A percentile compares a stretch with the other conserved stretches of the same genome.
Evolutionary conservation across 331 rosid genomes (phyloP).

Genomic region (Arachis monticola): DNA sequence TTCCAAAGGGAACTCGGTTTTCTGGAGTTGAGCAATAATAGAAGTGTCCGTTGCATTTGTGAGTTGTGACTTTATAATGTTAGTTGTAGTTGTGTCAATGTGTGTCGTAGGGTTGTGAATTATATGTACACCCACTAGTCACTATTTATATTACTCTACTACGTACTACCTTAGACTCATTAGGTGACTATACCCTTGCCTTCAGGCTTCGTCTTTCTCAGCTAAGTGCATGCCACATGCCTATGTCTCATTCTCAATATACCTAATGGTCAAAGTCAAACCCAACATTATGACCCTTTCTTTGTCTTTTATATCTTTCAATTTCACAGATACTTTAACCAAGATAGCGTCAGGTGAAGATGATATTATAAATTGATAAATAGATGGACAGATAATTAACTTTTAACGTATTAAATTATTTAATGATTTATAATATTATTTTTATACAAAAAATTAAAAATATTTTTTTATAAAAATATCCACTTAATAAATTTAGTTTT

Average conservation of each 20-base stretch:
- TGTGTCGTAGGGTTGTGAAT: constrained; percentile 17
- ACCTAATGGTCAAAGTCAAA: constrained; percentile 34
- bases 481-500: neutral
- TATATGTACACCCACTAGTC: neutral
- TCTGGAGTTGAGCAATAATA: neutral
- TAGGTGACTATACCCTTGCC: neutral
- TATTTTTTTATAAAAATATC: no score
- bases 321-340: neutral
- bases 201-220: neutral
- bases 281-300: constrained; percentile 27
- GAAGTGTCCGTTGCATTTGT: constrained; percentile 13
- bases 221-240: constrained; percentile 35
- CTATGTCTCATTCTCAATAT: constrained; percentile 3
- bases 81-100: no score
- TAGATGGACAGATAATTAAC: no score
- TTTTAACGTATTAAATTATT: no score
- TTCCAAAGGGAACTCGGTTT: constrained; percentile 23
- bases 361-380: no score
- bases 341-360: no score
- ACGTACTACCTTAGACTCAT: neutral
- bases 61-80: no score
- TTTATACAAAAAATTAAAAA: no score
- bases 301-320: constrained; percentile 10
- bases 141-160: neutral
- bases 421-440: no score